Percentiles rank a stretch among this genome's conserved stretches.
phyloP scores from a whole-genome alignment of 108 stramenopile genomes.

The Cyclostephanos tholiformis region DNA sequence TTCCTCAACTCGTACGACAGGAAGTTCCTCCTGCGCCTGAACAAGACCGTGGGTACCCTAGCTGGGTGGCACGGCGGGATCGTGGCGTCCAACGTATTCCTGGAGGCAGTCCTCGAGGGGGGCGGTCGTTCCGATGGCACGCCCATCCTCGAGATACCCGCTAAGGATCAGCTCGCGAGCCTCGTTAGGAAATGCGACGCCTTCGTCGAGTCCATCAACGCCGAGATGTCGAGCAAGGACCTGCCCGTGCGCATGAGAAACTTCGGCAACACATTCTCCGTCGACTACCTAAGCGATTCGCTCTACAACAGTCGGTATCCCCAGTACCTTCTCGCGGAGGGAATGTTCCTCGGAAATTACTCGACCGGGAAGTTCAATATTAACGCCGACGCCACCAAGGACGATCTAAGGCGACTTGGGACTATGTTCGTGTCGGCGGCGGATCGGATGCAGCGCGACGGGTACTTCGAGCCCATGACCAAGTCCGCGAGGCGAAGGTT shows the following conservation, averaged over 20 bases:
- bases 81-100: conserved; percentile 59
- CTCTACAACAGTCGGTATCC: conserved; percentile 59
- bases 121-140: conserved; percentile 14
- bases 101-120: conserved; percentile 40
- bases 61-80: conserved; percentile 62
- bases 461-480: conserved; percentile 51
- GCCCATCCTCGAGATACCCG: conserved; percentile 9
- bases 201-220: conserved; percentile 44
- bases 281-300: conserved; percentile 50
- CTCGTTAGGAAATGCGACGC: conserved; percentile 49
- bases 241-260: conserved; percentile 57
- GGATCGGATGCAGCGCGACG: conserved; percentile 47
- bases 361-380: conserved; percentile 65
- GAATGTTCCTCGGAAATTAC: conserved; percentile 60
- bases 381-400: conserved; percentile 40
- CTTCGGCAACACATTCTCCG: conserved; percentile 61
- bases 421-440: conserved; percentile 57
- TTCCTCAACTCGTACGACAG: conserved; percentile 59
- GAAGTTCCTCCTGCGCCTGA: conserved; percentile 57
- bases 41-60: conserved; percentile 60
- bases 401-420: conserved; percentile 38
- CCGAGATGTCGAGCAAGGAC: conserved; percentile 7
- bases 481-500: conserved; percentile 25
- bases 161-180: conserved; percentile 32
- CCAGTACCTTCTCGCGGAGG: conserved; percentile 58